Percentiles rank a stretch among this genome's conserved stretches.
phyloP scores from a whole-genome alignment of 1,284 basidiomycete genomes.

The Rhodotorula sp. region DNA sequence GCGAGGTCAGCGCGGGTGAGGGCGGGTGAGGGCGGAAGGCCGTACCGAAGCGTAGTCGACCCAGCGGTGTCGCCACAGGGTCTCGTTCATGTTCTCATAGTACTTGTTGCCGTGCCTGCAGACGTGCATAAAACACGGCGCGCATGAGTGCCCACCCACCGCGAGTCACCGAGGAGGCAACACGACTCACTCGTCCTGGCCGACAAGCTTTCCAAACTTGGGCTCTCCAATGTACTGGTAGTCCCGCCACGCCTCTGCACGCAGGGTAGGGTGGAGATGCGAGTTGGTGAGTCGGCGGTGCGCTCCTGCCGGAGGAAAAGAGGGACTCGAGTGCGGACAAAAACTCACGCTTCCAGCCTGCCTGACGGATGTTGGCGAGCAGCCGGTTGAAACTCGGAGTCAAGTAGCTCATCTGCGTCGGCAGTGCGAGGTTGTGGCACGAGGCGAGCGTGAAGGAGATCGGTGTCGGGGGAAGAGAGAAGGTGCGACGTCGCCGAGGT shows the following conservation, averaged over 20 bases:
- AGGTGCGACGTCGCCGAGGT: not conserved
- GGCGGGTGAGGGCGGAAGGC: not conserved
- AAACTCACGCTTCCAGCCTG: slow-evolving; percentile 58
- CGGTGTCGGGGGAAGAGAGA: not conserved
- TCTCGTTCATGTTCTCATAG: slow-evolving; percentile 80
- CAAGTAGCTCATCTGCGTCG: slow-evolving; percentile 12
- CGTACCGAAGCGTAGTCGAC: slow-evolving; percentile 80
- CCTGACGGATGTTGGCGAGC: slow-evolving; percentile 67
- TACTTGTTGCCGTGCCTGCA: slow-evolving; percentile 54
- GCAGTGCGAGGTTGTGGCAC: not conserved
- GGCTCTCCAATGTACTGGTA: slow-evolving; percentile 77
- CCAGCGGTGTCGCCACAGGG: slow-evolving; percentile 84
- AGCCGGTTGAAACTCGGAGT: slow-evolving; percentile 75
- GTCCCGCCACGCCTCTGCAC: slow-evolving; percentile 55
- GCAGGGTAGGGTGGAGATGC: slow-evolving; percentile 23
- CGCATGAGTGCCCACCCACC: not conserved
- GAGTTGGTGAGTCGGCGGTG: not conserved
- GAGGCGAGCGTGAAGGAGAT: not conserved
- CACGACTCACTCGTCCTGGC: slow-evolving; percentile 72
- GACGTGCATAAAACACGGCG: not conserved
- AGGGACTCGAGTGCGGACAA: not conserved
- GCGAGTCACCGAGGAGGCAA: not conserved
- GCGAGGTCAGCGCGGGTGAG: not conserved
- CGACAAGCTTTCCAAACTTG: slow-evolving; percentile 74
- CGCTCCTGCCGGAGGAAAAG: too few species aligned